Conservation (phyloP, 306 rosid species). For the Glycyrrhiza uralensis region DNA sequence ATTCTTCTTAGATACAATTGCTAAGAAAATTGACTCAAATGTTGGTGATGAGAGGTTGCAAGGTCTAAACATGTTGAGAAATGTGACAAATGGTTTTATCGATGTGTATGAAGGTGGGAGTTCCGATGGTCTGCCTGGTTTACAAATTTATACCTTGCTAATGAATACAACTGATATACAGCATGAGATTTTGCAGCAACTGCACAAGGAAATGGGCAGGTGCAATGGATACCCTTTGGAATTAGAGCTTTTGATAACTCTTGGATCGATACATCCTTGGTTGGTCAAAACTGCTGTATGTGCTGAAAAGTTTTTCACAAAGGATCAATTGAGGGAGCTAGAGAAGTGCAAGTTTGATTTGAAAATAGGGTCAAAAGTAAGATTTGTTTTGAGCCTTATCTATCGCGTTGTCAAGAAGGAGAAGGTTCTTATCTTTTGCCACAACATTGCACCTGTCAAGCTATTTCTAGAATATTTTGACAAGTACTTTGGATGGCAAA, state of each 20-base stretch:
- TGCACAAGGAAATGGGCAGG: conserved; percentile 52
- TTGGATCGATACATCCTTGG: conserved; percentile 98
- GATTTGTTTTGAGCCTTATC: conserved; percentile 80
- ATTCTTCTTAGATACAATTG: conserved; percentile 75
- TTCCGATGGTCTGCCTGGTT: conserved; percentile 79
- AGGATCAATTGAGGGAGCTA: conserved; percentile 44
- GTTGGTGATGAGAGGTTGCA: conserved; percentile 59
- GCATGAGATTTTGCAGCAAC: conserved; percentile 52
- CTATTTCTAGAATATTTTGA: conserved; percentile 72
- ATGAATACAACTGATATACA: conserved; percentile 85
- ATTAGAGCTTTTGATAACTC: conserved; percentile 88
- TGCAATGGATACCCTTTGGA: conserved; percentile 78
- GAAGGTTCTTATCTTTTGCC: conserved; percentile 80
- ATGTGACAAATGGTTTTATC: conserved; percentile 69
- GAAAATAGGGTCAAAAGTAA: conserved; percentile 75
- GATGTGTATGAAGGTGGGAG: conserved; percentile 87
- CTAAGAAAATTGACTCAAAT: conserved; percentile 74
- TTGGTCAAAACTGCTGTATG: conserved; percentile 68
- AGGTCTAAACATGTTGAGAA: conserved; percentile 80
- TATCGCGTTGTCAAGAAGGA: conserved; percentile 68
- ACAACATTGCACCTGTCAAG: conserved; percentile 89
- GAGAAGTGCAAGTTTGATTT: conserved; percentile 68
- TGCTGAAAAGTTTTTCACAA: conserved; percentile 57
- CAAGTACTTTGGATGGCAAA: conserved; percentile 67
- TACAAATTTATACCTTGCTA: conserved; percentile 84